Base-by-base conservation (phyloP, 768 basidiomycete species). In the Rhodotorula paludigena region DNA sequence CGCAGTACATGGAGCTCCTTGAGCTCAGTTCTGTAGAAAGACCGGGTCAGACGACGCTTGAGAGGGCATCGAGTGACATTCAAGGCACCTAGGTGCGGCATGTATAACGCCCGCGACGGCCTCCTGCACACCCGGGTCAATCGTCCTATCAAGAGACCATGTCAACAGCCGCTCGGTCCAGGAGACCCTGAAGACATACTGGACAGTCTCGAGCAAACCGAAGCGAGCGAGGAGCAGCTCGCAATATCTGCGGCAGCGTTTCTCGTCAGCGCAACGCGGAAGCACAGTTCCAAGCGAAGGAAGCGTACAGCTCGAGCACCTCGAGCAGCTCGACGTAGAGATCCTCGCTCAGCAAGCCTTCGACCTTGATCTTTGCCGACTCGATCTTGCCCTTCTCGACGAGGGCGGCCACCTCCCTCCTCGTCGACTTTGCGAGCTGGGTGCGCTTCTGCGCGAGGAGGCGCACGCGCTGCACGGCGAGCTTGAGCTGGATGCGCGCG, bases 181-280 rank as follows among this genome's bases (percentile, higher is more conserved):
- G 21, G 44, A 21, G 23, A n/a, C 0, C 1, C 6, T 32, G 23
- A 39, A 39, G 41, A 51, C 79, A 64, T 48, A 94, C 92, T 84
- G 87, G 76, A 89, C 74, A 2, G 75, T 86, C 75, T 99, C 96
- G 53, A 99, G 82, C 36, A 98, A 79, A 16, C 89, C 89, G 75
- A 98, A 98, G 54, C 96, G 84, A 15, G 94, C 90, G 32, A 93
- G 82, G 28, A 98, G 80, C n/a, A 94, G 84, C 76, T 99, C 96
- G 71, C 89, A 90, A 77, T 97, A 62, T 15, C 58, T 60, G 44
- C 9, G 10, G 36, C 21, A 33, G 18, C 33, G 51, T 52, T 33
- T 35, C 8, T 9, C 32, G 8, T 5, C 30, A 28, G 38, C 23
- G 32, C 25, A 14, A 2, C 44, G 39, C 6, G 2, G 25, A 30